Conservation (phyloP, 768 basidiomycete genomes). For the Macrocybe gigantea region DNA sequence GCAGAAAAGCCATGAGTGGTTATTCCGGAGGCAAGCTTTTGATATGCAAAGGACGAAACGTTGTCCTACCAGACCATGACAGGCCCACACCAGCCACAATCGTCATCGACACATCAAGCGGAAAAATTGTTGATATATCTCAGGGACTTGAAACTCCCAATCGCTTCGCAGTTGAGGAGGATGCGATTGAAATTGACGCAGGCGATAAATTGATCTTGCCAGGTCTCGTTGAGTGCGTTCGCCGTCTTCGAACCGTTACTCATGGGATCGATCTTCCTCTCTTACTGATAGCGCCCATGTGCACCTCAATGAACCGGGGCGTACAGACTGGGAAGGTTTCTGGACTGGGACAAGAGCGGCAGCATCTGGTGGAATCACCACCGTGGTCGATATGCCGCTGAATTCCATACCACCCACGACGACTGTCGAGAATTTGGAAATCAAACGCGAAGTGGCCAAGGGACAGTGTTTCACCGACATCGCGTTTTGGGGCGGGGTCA, state of each 20-base stretch:
- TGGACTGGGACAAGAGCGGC: slow-evolving; percentile 89
- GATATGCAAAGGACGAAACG: slow-evolving; percentile 47
- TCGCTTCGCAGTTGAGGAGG: slow-evolving; percentile 21
- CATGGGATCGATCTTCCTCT: slow-evolving; percentile 5
- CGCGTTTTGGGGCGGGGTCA: slow-evolving; percentile 93
- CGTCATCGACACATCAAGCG: slow-evolving; percentile 46
- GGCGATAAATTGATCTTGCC: slow-evolving; percentile 61
- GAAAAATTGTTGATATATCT: slow-evolving; percentile 53
- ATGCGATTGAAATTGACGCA: slow-evolving; percentile 45
- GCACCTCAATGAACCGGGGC: slow-evolving; percentile 90
- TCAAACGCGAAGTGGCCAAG: slow-evolving; percentile 65
- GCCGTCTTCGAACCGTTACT: background rate
- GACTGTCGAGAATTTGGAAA: slow-evolving; percentile 65
- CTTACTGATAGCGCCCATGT: slow-evolving; percentile 65
- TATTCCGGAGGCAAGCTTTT: slow-evolving; percentile 3
- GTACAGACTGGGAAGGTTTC: slow-evolving; percentile 94
- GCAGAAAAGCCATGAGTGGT: background rate
- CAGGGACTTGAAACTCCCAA: slow-evolving; percentile 22
- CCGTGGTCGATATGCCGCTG: slow-evolving; percentile 95
- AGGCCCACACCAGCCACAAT: slow-evolving; percentile 61
- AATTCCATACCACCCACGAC: slow-evolving; percentile 97
- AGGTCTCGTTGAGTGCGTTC: slow-evolving; percentile 72
- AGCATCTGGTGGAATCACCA: slow-evolving; percentile 90
- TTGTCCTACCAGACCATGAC: slow-evolving; percentile 47
- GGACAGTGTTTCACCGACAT: slow-evolving; percentile 78